Evolutionary conservation across 2,329 filamentous ascomycete genomes (phyloP).

Genomic region (Elsinoe fawcettii): DNA sequence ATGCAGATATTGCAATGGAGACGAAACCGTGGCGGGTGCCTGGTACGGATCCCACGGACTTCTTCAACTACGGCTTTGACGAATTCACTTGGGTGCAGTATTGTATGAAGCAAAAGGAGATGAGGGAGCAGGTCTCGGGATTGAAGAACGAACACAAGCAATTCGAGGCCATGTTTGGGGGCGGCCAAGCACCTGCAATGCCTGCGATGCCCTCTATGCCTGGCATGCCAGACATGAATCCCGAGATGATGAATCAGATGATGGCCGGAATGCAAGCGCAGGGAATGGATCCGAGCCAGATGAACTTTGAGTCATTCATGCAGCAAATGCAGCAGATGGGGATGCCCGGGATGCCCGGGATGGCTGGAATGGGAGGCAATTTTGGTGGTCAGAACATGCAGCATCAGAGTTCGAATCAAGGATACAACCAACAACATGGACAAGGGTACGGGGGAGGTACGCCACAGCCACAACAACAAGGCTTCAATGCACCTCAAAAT

Average conservation of each 20-base stretch:
- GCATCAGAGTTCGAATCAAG: constrained; percentile 20
- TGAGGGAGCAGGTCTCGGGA: constrained; percentile 63
- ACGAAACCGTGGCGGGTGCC: constrained; percentile 94
- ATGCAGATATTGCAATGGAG: constrained; percentile 52
- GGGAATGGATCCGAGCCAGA: constrained; percentile 45
- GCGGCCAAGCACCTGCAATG: constrained; percentile 23
- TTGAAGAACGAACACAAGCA: constrained; percentile 65
- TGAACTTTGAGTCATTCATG: constrained; percentile 50
- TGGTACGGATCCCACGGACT: constrained; percentile 89
- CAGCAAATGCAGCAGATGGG: constrained; percentile 45
- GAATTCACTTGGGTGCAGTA: constrained; percentile 98
- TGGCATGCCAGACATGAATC: constrained; percentile 43
- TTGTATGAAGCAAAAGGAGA: constrained; percentile 73
- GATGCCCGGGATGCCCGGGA: constrained; percentile 23
- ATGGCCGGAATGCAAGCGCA: constrained; percentile 47
- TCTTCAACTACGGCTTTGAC: constrained; percentile 98
- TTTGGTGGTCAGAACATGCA: constrained; percentile 18
- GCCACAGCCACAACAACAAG: constrained; percentile 17
- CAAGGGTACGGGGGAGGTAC: constrained; percentile 9
- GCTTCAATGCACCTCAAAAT: constrained; percentile 17
- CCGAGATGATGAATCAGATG: constrained; percentile 54
- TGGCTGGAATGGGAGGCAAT: constrained; percentile 18
- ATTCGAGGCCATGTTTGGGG: constrained; percentile 53
- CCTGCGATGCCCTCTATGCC: constrained; percentile 32
- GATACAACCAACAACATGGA: constrained; percentile 18